Evolutionary conservation across 352 stramenopile genomes (phyloP), one percentile per base, ranked within the genome.

Genomic region (Globisporangium perplexum): DNA sequence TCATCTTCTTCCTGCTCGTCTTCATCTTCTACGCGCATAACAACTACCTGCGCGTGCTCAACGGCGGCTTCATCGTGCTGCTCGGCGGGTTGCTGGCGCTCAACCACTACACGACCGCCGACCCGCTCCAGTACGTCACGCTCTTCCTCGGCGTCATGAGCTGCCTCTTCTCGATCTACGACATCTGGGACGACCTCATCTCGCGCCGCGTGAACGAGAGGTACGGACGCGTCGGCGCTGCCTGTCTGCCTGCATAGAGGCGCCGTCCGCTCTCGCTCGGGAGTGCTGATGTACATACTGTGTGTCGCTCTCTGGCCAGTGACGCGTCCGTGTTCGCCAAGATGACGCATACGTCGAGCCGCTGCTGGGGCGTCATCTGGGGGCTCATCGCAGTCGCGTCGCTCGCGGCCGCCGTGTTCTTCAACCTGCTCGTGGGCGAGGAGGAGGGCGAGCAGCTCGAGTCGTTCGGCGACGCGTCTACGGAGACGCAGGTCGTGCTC

Each of bases 111-210:
- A 90, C 81, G 1, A 60, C 70, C 4, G 76, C 82, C 60, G 60
- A 93, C 41, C 72, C 76, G 10, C 64, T 94, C 44, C 81, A 83
- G 55, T 96, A 92, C 66, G 68, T 93, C 60, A 88, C 83, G 53
- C 82, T 96, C 50, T 93, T 96, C 50, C 55, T 96, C 18, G 86
- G 86, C 39, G 84, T 93, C 72, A 96, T 96, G 86, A 94, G 83
- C 74, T 93, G 86, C 53, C 77, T 93, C 53, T 96, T 95, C 63
- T 93, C 84, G 24, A 84, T 96, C 56, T 96, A 96, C 62, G 86
- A 96, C 63, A 95, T 95, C 48, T 95, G 81, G 73, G 86, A 96
- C 66, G 86, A 96, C 58, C 79, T 96, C 62, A 94, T 96, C 69
- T 90, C 81, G 38, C 83, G 86, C 22, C 79, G 86, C 36, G 74